Conservation (phyloP, 768 basidiomycete genomes). For the Suillus decipiens region DNA sequence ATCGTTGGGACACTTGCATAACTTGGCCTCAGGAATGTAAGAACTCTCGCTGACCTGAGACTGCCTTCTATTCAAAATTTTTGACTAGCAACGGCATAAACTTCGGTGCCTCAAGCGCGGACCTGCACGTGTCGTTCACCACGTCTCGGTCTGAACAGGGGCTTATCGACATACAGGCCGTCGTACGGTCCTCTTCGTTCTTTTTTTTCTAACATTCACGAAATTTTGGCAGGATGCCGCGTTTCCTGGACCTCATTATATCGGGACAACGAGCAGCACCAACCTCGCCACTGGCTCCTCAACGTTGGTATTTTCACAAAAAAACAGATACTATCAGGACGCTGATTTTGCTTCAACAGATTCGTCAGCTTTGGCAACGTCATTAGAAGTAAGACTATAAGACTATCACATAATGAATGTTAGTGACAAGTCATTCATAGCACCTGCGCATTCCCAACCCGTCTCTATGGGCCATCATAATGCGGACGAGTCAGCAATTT, state of each 20-base stretch:
- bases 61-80: background rate
- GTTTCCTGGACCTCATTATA: conserved; percentile 39
- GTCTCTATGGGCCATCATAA: conserved; percentile 18
- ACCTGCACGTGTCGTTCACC: conserved; percentile 37
- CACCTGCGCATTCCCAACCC: conserved; percentile 35
- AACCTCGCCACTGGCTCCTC: conserved; percentile 17
- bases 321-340: too few species aligned
- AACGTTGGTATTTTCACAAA: conserved; percentile 11
- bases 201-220: background rate
- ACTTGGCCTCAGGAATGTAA: conserved; percentile 30
- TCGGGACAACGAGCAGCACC: conserved; percentile 35
- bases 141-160: conserved; percentile 22
- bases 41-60: background rate
- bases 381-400: conserved; percentile 33
- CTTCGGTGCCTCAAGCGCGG: conserved; percentile 29
- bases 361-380: conserved; percentile 39
- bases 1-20: conserved; percentile 37
- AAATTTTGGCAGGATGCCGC: conserved; percentile 35
- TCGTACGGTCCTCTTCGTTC: conserved; percentile 26
- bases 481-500: conserved; percentile 47
- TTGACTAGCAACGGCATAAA: conserved; percentile 37
- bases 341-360: conserved; percentile 24
- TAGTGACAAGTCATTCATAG: conserved; percentile 23
- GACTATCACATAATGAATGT: background rate
- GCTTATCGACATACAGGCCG: conserved; percentile 38